Conservation (phyloP, 306 rosid species). For the Trifolium dubium region DNA sequence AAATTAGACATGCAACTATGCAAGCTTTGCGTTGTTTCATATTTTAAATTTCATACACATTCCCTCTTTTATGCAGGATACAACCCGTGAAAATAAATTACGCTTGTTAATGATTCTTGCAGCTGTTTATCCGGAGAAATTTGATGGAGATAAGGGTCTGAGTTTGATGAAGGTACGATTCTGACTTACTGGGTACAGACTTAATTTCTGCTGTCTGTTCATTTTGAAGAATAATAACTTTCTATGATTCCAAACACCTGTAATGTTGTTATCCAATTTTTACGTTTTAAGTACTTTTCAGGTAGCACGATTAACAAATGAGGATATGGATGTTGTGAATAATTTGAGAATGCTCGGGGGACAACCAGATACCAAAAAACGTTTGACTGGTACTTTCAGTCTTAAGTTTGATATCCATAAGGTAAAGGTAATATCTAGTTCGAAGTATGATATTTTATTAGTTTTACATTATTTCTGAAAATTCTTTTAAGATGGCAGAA, state of each 20-base stretch:
- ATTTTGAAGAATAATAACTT: constrained; percentile 14
- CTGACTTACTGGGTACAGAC: constrained; percentile 26
- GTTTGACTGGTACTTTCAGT: constrained; percentile 58
- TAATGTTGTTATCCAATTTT: constrained; percentile 32
- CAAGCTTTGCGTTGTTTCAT: constrained; percentile 15
- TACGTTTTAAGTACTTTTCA: constrained; percentile 45
- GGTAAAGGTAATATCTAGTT: constrained; percentile 51
- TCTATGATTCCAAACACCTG: constrained; percentile 1
- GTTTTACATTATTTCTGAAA: constrained; percentile 43
- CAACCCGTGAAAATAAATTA: constrained; percentile 82
- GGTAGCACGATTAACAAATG: constrained; percentile 73
- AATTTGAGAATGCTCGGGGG: constrained; percentile 80
- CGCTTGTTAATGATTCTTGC: constrained; percentile 95
- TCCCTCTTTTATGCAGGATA: constrained; percentile 68
- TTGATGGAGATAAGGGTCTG: constrained; percentile 89
- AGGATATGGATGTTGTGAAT: constrained; percentile 74
- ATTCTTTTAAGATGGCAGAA: constrained; percentile 59
- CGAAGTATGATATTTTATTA: background rate
- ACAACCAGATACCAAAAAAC: constrained; percentile 72
- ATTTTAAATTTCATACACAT: constrained; percentile 19
- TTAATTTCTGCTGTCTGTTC: constrained; percentile 25
- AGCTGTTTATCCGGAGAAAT: constrained; percentile 89
- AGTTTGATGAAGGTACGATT: constrained; percentile 83
- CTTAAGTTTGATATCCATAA: constrained; percentile 86
- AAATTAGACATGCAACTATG: constrained; percentile 21